Evolutionary conservation across 2,329 filamentous ascomycete genomes (phyloP), one percentile per base, ranked within the genome.

Genomic region (Exophiala xenobiotica): DNA sequence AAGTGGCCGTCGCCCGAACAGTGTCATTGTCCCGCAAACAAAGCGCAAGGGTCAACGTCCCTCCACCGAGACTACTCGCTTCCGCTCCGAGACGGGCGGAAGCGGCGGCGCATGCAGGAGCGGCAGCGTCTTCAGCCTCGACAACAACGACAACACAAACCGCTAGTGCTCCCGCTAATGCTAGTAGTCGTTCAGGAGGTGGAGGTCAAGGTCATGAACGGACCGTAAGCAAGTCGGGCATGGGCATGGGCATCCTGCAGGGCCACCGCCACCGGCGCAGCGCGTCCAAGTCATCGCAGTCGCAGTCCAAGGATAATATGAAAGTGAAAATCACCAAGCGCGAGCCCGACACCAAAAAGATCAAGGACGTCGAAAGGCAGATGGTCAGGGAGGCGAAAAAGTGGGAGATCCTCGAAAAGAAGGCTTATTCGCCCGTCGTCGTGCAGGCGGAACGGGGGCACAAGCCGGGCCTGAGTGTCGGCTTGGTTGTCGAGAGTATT

Each of bases 21-120:
- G 53, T 62, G 3, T 61, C 58, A 19, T 38, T 62, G 4, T 51
- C 56, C 5, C 54, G 60, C 14, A 61, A 58, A 33, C 56, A 57
- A 27, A 59, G 54, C 33, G 48, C 58, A 18, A 51, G 51, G 6
- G 54, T 60, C 12, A 41, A 44, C 31, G 54, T 58, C 6, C 44
- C 58, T 7, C 51, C 44, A n/a, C 48, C 52, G 4, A 46, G 31
- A 27, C 52, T 53, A n/a, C n/a, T n/a, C n/a, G n/a, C n/a, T 6
- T 46, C 46, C 2, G 56, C 46, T 4, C 50, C n/a, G n/a, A n/a
- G 55, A 11, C 51, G 57, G 16, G 43, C 42, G 9, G 53, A 50
- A 20, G 40, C 43, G n/a, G 24, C 44, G 26, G 49, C 38, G 5
- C 33, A 39, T 14, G 38, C 26, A 18, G 11, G 22, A 49, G 35